Conservation (phyloP, 495 filamentous ascomycete species). For the Talaromyces trachyspermus region DNA sequence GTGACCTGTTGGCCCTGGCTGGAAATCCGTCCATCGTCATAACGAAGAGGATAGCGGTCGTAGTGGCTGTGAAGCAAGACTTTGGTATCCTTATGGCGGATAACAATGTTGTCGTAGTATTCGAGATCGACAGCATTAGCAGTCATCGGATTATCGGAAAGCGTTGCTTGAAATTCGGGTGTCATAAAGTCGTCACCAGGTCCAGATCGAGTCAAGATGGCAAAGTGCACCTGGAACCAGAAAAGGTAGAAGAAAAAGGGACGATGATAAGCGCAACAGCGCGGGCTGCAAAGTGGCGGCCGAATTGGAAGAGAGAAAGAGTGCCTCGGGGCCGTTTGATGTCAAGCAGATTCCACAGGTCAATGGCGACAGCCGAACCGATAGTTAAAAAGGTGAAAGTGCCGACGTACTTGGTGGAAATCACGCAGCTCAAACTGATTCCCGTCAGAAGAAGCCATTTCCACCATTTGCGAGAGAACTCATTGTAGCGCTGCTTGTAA, state of each 20-base stretch:
- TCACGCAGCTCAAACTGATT: constrained; percentile 90
- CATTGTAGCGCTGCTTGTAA: constrained; percentile 87
- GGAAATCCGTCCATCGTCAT: constrained; percentile 95
- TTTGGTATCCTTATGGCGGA: constrained; percentile 96
- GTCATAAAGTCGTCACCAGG: constrained; percentile 99
- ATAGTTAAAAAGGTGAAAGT: constrained; percentile 97
- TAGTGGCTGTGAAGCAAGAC: constrained; percentile 90
- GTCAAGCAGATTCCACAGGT: constrained; percentile 91
- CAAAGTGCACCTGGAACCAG: constrained; percentile 99
- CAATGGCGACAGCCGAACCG: constrained; percentile 84
- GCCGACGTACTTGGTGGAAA: constrained; percentile 97
- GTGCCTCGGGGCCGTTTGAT: constrained; percentile 73
- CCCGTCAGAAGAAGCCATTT: constrained; percentile 97
- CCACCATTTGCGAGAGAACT: constrained; percentile 97
- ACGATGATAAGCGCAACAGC: constrained; percentile 75
- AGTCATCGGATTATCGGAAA: constrained; percentile 89
- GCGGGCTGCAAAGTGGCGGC: constrained; percentile 84
- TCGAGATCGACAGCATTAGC: constrained; percentile 76
- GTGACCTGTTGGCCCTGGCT: constrained; percentile 98
- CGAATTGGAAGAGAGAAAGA: constrained; percentile 68
- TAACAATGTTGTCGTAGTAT: constrained; percentile 81
- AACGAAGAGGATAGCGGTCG: constrained; percentile 83
- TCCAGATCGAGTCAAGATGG: constrained; percentile 78
- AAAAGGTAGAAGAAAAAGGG: constrained; percentile 95
- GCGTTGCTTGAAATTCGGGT: constrained; percentile 93